Percentiles rank a stretch among this genome's conserved stretches.
Conservation (phyloP, 306 rosid species). For the Psophocarpus tetragonolobus region DNA sequence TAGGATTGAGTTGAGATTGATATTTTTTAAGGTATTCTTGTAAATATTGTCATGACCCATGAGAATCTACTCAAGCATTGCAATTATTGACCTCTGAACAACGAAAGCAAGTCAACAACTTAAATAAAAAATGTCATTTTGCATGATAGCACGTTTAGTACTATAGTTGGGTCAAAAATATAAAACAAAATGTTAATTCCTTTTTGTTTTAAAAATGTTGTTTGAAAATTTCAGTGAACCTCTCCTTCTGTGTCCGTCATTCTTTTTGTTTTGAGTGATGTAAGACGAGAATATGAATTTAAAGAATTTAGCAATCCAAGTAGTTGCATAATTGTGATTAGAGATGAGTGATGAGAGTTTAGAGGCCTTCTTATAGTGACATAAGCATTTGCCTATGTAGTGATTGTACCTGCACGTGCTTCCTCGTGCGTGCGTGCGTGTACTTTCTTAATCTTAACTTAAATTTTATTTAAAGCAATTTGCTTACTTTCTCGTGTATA, state of each 20-base stretch:
- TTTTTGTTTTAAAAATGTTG: neutral
- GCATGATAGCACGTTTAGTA: neutral
- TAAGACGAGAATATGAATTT: neutral
- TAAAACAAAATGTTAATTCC: neutral
- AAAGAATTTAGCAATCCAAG: neutral
- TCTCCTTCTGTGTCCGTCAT: neutral
- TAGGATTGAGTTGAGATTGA: neutral
- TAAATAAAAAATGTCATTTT: neutral
- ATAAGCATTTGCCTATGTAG: neutral
- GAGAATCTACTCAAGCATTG: neutral
- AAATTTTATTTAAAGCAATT: neutral
- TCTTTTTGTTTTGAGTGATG: neutral
- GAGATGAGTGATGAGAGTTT: no score
- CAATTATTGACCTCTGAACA: neutral
- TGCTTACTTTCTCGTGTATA: neutral
- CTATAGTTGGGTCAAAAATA: neutral
- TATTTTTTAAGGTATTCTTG: no score
- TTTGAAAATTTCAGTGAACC: neutral
- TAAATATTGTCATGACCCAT: neutral
- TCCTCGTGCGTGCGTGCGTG: neutral
- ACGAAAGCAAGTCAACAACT: neutral
- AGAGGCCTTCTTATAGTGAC: no score
- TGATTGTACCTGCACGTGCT: neutral
- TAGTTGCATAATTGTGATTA: neutral
- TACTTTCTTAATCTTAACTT: neutral